phyloP scores from a whole-genome alignment of 371 early-diverging fungal species.

The Cokeromyces recurvatus region DNA sequence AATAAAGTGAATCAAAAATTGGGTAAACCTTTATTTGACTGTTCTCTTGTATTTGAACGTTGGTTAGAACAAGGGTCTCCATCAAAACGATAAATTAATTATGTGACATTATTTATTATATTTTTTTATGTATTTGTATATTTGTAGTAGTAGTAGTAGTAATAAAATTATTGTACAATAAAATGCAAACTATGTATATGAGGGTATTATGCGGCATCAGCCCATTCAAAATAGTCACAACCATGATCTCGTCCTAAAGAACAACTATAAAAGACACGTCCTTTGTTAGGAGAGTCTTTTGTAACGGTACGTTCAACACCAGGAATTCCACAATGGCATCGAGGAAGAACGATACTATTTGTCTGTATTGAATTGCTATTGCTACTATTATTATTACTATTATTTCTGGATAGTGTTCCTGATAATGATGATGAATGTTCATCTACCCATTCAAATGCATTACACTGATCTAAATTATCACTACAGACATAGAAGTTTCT shows the following conservation, averaged over 20 bases:
- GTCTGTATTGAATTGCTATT: not conserved
- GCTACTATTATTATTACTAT: not conserved
- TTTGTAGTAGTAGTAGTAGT: too few relatives aligned
- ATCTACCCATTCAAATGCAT: slow-evolving; percentile 36
- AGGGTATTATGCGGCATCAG: not conserved
- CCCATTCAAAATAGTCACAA: slow-evolving; percentile 21
- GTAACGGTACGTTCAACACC: slow-evolving; percentile 28
- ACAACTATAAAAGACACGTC: slow-evolving; percentile 45
- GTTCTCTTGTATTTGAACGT: slow-evolving; percentile 78
- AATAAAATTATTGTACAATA: too few relatives aligned
- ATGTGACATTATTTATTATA: too few relatives aligned
- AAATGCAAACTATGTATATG: too few relatives aligned
- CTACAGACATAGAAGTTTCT: slow-evolving; percentile 47
- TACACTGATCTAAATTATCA: not conserved
- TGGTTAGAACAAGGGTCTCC: slow-evolving; percentile 82
- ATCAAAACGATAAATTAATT: too few relatives aligned
- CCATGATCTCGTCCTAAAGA: slow-evolving; percentile 1
- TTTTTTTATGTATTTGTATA: too few relatives aligned
- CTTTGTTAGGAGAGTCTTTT: slow-evolving; percentile 48
- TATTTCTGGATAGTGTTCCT: too few relatives aligned
- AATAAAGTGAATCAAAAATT: slow-evolving; percentile 92
- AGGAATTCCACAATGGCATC: slow-evolving; percentile 50
- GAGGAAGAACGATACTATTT: slow-evolving; percentile 17
- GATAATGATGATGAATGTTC: not conserved
- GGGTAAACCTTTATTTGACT: slow-evolving; percentile 89